These are phyloP conservation scores for Panaeolus papilionaceus DNA, from an alignment of 768 basidiomycete species.

Conservation along the genomic window DNA sequence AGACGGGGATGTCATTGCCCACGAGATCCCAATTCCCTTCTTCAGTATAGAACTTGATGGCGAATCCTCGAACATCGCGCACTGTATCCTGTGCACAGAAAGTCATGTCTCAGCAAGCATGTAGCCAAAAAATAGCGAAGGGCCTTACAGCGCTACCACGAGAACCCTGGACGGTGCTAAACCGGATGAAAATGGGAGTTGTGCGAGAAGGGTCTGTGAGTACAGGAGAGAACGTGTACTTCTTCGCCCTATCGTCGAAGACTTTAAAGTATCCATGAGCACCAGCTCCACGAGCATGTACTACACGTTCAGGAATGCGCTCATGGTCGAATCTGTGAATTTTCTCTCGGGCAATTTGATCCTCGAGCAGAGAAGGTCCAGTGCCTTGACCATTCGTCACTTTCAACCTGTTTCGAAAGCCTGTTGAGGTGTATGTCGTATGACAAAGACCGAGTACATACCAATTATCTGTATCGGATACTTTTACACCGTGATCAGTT, in stretches of 20 bases:
- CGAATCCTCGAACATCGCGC: conserved; percentile 89
- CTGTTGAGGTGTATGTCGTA: not conserved
- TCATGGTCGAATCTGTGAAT: conserved; percentile 86
- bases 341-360: conserved; percentile 77
- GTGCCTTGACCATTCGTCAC: conserved; percentile 49
- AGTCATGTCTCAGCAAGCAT: not conserved
- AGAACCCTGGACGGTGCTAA: conserved; percentile 85
- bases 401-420: conserved; percentile 53
- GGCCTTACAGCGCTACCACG: conserved; percentile 78
- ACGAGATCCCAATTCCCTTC: conserved; percentile 92
- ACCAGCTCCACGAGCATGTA: conserved; percentile 73
- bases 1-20: conserved; percentile 84
- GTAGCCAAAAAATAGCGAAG: not conserved
- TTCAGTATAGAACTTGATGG: conserved; percentile 80
- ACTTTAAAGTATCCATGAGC: conserved; percentile 88
- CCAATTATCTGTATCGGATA: conserved; percentile 74
- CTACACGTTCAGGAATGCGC: conserved; percentile 87
- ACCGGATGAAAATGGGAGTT: conserved; percentile 83
- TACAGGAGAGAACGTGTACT: conserved; percentile 73
- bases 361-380: conserved; percentile 82
- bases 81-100: conserved; percentile 60
- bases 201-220: conserved; percentile 74
- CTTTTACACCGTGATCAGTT: conserved; percentile 65
- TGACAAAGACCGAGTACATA: conserved; percentile 30
- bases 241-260: conserved; percentile 67